Percentiles rank a stretch among this genome's conserved stretches.
Evolutionary conservation across 2,329 filamentous ascomycete species (phyloP).

Genomic region (Mycosphaerella sp.): DNA sequence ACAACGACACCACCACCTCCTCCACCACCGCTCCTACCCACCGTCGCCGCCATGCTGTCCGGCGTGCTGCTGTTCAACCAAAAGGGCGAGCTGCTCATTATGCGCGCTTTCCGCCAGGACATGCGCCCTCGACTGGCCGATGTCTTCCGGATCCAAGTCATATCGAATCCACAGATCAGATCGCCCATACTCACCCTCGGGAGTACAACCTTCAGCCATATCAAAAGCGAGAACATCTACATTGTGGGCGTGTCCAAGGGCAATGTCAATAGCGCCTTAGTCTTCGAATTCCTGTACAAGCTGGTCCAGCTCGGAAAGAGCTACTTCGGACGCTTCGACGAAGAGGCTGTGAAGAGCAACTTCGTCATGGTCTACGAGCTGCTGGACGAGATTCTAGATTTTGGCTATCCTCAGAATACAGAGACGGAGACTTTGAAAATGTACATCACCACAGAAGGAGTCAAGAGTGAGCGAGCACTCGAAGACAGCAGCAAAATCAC

Average conservation of each 20-base stretch:
- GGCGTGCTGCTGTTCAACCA: conserved; percentile 98
- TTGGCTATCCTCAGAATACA: conserved; percentile 97
- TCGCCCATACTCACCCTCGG: conserved; percentile 96
- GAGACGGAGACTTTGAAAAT: conserved; percentile 98
- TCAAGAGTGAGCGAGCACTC: conserved; percentile 76
- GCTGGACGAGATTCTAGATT: conserved; percentile 96
- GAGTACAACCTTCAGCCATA: conserved; percentile 98
- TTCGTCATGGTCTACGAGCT: conserved; percentile 98
- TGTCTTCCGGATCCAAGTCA: conserved; percentile 97
- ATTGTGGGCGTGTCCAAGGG: conserved; percentile 96
- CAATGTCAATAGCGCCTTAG: conserved; percentile 95
- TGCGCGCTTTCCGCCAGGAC: conserved; percentile 97
- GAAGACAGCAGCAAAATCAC: conserved; percentile 97
- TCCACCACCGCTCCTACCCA: neutral
- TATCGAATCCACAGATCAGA: conserved; percentile 94
- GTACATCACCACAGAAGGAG: conserved; percentile 99
- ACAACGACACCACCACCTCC: conserved; percentile 2
- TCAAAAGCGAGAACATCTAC: conserved; percentile 99
- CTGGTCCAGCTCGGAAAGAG: conserved; percentile 83
- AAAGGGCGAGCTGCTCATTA: conserved; percentile 99
- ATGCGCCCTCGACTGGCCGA: conserved; percentile 95
- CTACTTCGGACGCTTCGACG: conserved; percentile 98
- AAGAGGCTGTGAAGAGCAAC: conserved; percentile 99
- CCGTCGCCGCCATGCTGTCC: conserved; percentile 68
- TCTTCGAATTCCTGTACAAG: conserved; percentile 96